Evolutionary conservation across 768 basidiomycete genomes (phyloP), one percentile per base, ranked within the genome.

Genomic region (Filobasidium wieringae): DNA sequence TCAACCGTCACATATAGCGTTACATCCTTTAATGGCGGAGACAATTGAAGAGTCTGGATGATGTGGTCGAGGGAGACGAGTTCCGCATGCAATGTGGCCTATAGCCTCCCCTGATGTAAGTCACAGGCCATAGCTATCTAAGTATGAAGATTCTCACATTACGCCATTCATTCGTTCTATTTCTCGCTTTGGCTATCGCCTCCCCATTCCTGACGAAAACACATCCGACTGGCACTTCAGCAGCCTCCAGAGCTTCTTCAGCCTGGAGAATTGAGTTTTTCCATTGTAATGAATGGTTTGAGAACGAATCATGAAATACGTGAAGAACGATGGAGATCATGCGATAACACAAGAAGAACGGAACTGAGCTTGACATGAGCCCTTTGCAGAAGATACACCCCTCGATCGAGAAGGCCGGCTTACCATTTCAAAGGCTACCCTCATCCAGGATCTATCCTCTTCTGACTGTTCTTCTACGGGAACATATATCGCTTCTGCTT

Each of bases 71-170:
- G 90, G 1, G 93, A 92, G 72, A 95, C 95, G 24, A 99, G 82
- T 74, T 99, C 95, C 34, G 95, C 93, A 67, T 99, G 95, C 51
- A 93, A 80, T 9, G 93, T 97, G 0, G 91, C 92, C 92, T 96
- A 39, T 17, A 11, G 39, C 15, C 7, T 26, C n/a, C 26, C 40
- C 19, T 29, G 12, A 14, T 51, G 22, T 30, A n/a, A 49, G 31
- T 37, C 30, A 19, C n/a, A 8, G 29, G 27, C 30, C 30, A 33
- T 14, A 11, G 60, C 22, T 27, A 55, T 41, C 45, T 30, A n/a
- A 15, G 52, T 27, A 41, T 50, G 37, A 17, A 54, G 47, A 33
- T 24, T 36, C 79, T 60, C 75, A 91, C 92, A 76, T 99, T 96
- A 45, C 84, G 79, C 43, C 93, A 81, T 72, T 96, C 84, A 70